Evolutionary conservation across 805 yeast genomes (phyloP).

Genomic region (Blastobotrys americana): DNA sequence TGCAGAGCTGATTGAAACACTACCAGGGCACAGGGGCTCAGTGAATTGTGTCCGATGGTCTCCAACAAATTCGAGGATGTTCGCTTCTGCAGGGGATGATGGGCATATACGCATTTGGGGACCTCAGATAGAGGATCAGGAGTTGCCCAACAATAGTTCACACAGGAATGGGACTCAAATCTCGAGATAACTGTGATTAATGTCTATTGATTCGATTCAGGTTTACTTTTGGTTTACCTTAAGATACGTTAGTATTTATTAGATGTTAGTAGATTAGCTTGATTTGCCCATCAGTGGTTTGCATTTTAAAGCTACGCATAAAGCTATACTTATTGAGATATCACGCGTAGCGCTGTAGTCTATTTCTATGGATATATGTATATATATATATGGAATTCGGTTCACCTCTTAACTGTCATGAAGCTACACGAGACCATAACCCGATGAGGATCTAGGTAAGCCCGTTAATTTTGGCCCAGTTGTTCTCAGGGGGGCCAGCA

Average conservation of each 20-base stretch:
- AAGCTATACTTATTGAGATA: too few relatives aligned
- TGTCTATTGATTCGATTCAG: neutral
- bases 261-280: too few relatives aligned
- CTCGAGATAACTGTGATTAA: neutral
- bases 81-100: conserved; percentile 88
- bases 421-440: too few relatives aligned
- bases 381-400: too few relatives aligned
- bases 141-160: too few relatives aligned
- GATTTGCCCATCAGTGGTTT: too few relatives aligned
- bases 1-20: conserved; percentile 55
- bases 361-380: too few relatives aligned
- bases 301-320: too few relatives aligned
- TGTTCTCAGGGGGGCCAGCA: conserved; percentile 48
- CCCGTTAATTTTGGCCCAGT: conserved; percentile 82
- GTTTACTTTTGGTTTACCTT: too few relatives aligned
- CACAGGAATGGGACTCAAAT: neutral
- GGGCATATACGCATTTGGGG: conserved; percentile 48
- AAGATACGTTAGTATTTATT: too few relatives aligned
- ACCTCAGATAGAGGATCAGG: conserved; percentile 6
- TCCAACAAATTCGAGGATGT: conserved; percentile 38
- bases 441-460: conserved; percentile 11
- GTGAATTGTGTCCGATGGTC: conserved; percentile 82
- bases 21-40: conserved; percentile 56
- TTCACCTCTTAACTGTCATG: too few relatives aligned
- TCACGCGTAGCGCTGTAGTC: too few relatives aligned